Evolutionary conservation across 371 early-diverging fungal genomes (phyloP).

Genomic region (Mucor lusitanicus): DNA sequence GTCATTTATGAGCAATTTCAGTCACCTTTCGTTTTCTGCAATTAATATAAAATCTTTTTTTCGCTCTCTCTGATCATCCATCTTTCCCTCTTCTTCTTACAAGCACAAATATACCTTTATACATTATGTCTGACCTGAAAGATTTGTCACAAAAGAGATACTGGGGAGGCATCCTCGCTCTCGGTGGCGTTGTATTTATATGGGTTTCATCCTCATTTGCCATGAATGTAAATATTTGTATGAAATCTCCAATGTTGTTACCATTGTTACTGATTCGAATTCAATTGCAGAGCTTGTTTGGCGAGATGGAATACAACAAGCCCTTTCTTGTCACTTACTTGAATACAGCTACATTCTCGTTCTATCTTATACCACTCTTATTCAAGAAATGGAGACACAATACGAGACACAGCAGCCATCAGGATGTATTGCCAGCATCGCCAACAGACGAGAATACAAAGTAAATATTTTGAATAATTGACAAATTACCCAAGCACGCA

Average conservation of each 20-base stretch:
- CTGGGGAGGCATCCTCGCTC: slow-evolving; percentile 58
- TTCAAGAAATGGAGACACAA: slow-evolving; percentile 17
- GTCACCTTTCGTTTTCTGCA: slow-evolving; percentile 7
- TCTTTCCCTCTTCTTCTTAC: background rate
- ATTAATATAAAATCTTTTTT: background rate
- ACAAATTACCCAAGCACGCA: slow-evolving; percentile 8
- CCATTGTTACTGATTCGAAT: background rate
- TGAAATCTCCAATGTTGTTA: background rate
- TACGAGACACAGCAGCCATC: no score
- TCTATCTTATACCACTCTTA: slow-evolving; percentile 59
- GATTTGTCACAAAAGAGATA: slow-evolving; percentile 35
- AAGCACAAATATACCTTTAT: background rate
- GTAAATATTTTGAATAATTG: slow-evolving; percentile 14
- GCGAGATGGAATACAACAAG: slow-evolving; percentile 62
- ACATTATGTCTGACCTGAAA: slow-evolving; percentile 20
- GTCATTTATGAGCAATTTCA: slow-evolving; percentile 2
- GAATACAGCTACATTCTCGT: slow-evolving; percentile 72
- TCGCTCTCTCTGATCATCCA: background rate
- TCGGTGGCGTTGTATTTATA: slow-evolving; percentile 69
- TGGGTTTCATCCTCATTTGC: slow-evolving; percentile 79
- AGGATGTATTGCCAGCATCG: background rate
- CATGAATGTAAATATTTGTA: slow-evolving; percentile 55
- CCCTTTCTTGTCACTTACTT: slow-evolving; percentile 77
- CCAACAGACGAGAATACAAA: slow-evolving; percentile 11
- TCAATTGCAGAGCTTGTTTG: slow-evolving; percentile 58